Conservation (phyloP, 148 eudicot genomes). For the Vaccinium vitisidaea region DNA sequence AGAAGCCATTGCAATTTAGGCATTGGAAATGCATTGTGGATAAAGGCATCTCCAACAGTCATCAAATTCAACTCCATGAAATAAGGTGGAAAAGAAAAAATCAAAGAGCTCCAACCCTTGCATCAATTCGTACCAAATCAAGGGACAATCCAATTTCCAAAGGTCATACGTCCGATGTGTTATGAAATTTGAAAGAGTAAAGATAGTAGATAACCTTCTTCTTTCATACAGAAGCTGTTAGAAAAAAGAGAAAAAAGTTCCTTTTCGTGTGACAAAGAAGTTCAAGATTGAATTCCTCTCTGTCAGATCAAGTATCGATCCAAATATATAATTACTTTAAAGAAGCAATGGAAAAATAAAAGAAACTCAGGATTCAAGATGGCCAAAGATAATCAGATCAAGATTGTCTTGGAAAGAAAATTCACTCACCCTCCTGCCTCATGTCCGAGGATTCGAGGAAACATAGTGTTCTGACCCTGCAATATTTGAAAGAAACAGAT, state of each 20-base stretch:
- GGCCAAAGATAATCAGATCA: neutral
- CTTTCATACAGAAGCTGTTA: too few relatives aligned
- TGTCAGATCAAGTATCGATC: neutral
- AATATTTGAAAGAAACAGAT: conserved; percentile 6
- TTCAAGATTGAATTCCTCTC: neutral
- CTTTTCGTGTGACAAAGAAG: neutral
- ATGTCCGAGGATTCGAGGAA: conserved; percentile 51
- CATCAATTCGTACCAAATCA: neutral
- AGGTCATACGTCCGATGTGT: neutral
- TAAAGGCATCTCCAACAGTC: too few relatives aligned
- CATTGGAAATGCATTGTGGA: neutral
- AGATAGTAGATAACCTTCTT: too few relatives aligned
- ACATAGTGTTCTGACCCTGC: conserved; percentile 28
- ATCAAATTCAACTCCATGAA: neutral
- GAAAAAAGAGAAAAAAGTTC: neutral
- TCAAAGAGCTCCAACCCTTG: neutral
- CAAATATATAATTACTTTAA: too few relatives aligned
- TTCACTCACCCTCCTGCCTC: conserved; percentile 46
- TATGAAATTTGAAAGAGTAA: neutral
- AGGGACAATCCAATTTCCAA: neutral
- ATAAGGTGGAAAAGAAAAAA: neutral
- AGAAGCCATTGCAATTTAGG: neutral
- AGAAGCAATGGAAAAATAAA: too few relatives aligned
- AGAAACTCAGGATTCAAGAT: neutral
- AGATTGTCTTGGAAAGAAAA: neutral